These are phyloP conservation scores for Diaporthe sp. DNA, from an alignment of 2,329 filamentous ascomycete species.

Conservation along the genomic window DNA sequence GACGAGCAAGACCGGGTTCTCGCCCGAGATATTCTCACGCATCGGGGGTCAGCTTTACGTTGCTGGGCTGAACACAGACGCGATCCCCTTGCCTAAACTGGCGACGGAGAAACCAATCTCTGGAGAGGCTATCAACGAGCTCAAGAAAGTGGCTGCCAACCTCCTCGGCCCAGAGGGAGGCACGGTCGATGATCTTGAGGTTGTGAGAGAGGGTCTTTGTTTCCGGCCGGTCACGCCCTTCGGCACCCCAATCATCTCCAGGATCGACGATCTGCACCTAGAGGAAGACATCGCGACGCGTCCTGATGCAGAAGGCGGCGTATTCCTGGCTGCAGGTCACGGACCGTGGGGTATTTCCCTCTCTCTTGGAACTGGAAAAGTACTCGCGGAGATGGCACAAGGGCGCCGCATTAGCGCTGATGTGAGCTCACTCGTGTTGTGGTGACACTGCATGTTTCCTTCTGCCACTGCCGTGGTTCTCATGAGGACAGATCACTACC, in stretches of 20 bases:
- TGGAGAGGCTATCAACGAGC: conserved; percentile 55
- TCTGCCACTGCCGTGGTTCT: conserved; percentile 32
- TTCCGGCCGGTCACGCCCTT: conserved; percentile 76
- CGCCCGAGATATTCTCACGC: conserved; percentile 78
- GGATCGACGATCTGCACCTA: conserved; percentile 66
- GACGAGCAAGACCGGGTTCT: conserved; percentile 66
- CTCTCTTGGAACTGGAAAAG: conserved; percentile 74
- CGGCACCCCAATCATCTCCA: conserved; percentile 72
- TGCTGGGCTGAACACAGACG: conserved; percentile 74
- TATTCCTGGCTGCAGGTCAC: conserved; percentile 78
- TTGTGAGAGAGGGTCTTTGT: conserved; percentile 75
- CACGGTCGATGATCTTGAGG: conserved; percentile 63
- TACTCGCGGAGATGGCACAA: conserved; percentile 77
- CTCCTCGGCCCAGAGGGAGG: conserved; percentile 54
- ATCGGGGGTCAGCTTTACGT: conserved; percentile 77
- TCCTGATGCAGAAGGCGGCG: conserved; percentile 63
- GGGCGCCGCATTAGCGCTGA: conserved; percentile 68
- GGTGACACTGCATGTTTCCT: conserved; percentile 24
- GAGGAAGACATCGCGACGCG: conserved; percentile 57
- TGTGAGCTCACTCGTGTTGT: conserved; percentile 59
- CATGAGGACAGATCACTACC: conserved; percentile 25
- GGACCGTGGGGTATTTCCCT: conserved; percentile 79
- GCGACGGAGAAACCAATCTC: conserved; percentile 62
- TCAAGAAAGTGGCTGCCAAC: conserved; percentile 59
- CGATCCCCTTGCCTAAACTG: conserved; percentile 67